These are phyloP conservation scores for Polygonum maritimum DNA, from an alignment of 148 eudicot genomes.

Conservation along the genomic window DNA sequence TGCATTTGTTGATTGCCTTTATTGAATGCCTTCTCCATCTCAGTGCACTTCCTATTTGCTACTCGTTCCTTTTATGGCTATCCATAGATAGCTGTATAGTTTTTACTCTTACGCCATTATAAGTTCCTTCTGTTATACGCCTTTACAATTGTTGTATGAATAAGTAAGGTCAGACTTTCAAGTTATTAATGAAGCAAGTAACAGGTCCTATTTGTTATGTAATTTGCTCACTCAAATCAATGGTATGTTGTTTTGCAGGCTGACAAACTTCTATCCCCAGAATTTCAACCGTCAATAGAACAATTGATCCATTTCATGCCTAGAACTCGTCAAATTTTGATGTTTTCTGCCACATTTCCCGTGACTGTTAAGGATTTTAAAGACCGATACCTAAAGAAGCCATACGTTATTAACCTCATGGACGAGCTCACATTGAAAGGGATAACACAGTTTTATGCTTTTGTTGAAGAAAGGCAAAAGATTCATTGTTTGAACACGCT, in stretches of 20 bases:
- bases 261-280: constrained; percentile 84
- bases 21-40: neutral
- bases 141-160: neutral
- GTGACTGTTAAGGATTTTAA: constrained; percentile 80
- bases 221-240: neutral
- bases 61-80: neutral
- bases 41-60: neutral
- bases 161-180: neutral
- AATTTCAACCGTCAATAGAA: constrained; percentile 78
- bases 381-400: constrained; percentile 60
- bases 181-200: neutral
- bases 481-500: constrained; percentile 83
- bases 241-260: constrained; percentile 42
- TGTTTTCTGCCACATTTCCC: constrained; percentile 94
- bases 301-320: constrained; percentile 64
- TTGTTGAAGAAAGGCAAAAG: constrained; percentile 93
- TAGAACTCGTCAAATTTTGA: constrained; percentile 63
- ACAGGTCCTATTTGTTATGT: neutral
- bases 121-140: neutral
- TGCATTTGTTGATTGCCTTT: neutral
- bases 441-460: constrained; percentile 74
- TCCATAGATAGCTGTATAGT: neutral
- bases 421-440: constrained; percentile 93
- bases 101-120: neutral
- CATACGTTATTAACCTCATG: constrained; percentile 81